Base-by-base conservation (phyloP, 2,329 filamentous ascomycete species). In the Apiospora sp. region DNA sequence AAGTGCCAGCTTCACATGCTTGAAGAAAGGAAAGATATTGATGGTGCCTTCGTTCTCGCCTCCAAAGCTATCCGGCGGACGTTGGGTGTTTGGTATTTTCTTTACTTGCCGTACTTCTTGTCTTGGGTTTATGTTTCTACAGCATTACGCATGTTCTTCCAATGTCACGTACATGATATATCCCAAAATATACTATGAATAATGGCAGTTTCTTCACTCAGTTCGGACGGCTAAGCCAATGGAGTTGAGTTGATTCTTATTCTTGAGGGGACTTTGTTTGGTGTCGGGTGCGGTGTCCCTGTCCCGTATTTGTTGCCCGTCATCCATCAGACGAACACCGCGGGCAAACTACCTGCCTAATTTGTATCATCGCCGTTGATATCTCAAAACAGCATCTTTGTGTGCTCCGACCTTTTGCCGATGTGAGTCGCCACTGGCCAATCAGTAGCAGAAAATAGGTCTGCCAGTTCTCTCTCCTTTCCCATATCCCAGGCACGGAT, bases 231-330 rank as follows among this genome's bases (percentile, higher is more conserved):
- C 37, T 1, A n/a, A 6, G 4, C n/a, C 58, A 1, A 41, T 64
- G 58, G 58, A 64, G 58, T 41, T 64, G 58, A 64, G 58, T 64
- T 64, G 58, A 24, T 41, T 19, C 22, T 41, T 41, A 64, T 64
- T 64, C 54, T 37, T 12, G 27, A 37, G 54, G 54, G 54, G 30
- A 10, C 16, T 61, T 61, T 37, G 54, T 37, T 30, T 22, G 54
- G 16, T 61, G 3, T n/a, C 34, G 54, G 54, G 54, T 61, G 22
- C 46, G 46, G 46, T n/a, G 46, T 30, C 27, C 27, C 27, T 30
- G 27, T 30, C n/a, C 54, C 30, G 16, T 34, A 34, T 10, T 19
- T 16, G 19, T 19, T 61, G 16, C 54, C 54, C 46, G 46, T 49
- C 54, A 61, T 61, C 24, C 24, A 30, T 30, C 54, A 7, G 54